These are phyloP conservation scores for Chaetomiaceae sp. DNA, from an alignment of 2,329 filamentous ascomycete genomes.

Conservation along the genomic window DNA sequence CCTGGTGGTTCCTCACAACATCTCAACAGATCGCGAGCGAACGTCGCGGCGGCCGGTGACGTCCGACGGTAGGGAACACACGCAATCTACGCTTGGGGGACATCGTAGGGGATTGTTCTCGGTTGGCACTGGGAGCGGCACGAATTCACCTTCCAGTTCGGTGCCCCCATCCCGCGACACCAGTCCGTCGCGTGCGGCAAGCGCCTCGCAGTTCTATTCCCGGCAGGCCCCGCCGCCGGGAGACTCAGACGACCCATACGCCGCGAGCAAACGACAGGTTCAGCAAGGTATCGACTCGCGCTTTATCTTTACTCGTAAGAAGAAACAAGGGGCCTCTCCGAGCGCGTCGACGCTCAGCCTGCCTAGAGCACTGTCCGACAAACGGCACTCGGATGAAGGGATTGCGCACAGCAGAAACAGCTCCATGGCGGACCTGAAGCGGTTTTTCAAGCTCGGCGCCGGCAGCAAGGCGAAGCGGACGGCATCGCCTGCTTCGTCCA, in stretches of 20 bases:
- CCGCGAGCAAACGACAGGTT: conserved; percentile 71
- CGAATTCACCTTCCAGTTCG: conserved; percentile 40
- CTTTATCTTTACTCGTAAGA: conserved; percentile 77
- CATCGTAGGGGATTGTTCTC: conserved; percentile 54
- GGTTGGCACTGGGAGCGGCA: conserved; percentile 37
- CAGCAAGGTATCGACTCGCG: conserved; percentile 68
- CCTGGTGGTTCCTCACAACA: conserved; percentile 38
- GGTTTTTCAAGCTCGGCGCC: conserved; percentile 85
- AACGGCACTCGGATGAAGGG: conserved; percentile 44
- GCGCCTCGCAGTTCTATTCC: conserved; percentile 60
- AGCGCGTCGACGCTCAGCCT: conserved; percentile 48
- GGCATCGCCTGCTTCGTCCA: conserved; percentile 55
- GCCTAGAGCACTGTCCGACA: conserved; percentile 45
- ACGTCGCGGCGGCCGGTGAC: conserved; percentile 37
- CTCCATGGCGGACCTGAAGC: conserved; percentile 91
- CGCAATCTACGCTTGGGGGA: conserved; percentile 23
- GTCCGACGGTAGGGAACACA: conserved; percentile 31
- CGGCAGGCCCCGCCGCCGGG: conserved; percentile 74
- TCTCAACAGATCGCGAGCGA: conserved; percentile 34
- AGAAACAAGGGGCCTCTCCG: conserved; percentile 59
- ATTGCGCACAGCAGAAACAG: conserved; percentile 55
- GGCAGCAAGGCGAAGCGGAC: conserved; percentile 66
- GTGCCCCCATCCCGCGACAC: conserved; percentile 55
- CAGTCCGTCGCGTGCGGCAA: conserved; percentile 59
- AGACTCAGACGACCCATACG: conserved; percentile 79